phyloP scores from a whole-genome alignment of 192 early-diverging fungal genomes.

The Dimargaris xerosporica region DNA sequence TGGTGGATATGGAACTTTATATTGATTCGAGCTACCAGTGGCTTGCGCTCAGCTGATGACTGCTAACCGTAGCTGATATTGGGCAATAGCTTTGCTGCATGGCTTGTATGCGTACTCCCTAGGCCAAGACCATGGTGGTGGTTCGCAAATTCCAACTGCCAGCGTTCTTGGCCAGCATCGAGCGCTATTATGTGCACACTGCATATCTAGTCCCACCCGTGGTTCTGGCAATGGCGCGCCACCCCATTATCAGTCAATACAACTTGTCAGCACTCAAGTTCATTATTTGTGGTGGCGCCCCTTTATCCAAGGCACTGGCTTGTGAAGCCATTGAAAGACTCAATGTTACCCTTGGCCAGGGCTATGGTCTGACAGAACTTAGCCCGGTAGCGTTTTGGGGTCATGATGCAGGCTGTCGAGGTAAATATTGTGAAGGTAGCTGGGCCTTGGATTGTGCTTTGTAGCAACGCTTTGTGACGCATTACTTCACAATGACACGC shows the following conservation, averaged over 20 bases:
- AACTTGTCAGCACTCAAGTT: conserved; percentile 46
- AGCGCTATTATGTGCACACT: conserved; percentile 53
- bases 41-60: too few species aligned
- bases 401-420: too few species aligned
- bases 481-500: too few species aligned
- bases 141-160: conserved; percentile 64
- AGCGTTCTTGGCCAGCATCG: conserved; percentile 41
- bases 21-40: too few species aligned
- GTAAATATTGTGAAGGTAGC: too few species aligned
- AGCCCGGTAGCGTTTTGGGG: conserved; percentile 15
- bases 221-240: conserved; percentile 53
- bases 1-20: too few species aligned
- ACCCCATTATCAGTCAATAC: conserved; percentile 52
- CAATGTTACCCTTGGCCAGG: conserved; percentile 29
- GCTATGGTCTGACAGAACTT: conserved; percentile 54
- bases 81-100: too few species aligned
- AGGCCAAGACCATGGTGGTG: conserved; percentile 20
- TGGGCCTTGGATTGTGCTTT: too few species aligned
- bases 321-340: conserved; percentile 28
- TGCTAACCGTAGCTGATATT: too few species aligned
- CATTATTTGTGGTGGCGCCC: conserved; percentile 66
- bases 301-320: conserved; percentile 52
- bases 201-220: conserved; percentile 51
- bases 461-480: too few species aligned
- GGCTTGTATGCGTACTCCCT: too few species aligned